phyloP scores from a whole-genome alignment of 164 flowering plant species.

The Houttuynia cordata region DNA sequence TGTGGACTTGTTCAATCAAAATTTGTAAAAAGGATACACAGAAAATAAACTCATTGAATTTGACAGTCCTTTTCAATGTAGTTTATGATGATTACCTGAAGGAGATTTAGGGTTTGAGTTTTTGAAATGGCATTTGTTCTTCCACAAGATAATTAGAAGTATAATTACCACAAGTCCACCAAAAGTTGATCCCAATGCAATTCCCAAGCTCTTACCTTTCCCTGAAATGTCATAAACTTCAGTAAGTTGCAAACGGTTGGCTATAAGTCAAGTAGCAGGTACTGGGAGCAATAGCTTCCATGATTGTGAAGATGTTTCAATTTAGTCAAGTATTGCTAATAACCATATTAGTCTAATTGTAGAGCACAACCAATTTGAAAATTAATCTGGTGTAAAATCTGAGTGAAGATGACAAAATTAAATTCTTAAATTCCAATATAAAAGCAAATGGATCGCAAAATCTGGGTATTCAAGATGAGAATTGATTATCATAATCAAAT shows the following conservation, averaged over 20 bases:
- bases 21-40: background rate
- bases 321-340: too few relatives aligned
- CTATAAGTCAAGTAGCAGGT: too few relatives aligned
- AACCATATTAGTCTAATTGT: too few relatives aligned
- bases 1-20: background rate
- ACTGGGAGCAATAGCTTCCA: too few relatives aligned
- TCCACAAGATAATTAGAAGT: conserved; percentile 7
- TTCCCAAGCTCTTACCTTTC: conserved; percentile 1
- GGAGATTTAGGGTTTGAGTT: background rate
- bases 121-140: background rate
- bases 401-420: too few relatives aligned
- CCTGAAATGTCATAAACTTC: conserved; percentile 4
- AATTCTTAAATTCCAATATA: too few relatives aligned
- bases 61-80: background rate
- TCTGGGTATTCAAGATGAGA: too few relatives aligned
- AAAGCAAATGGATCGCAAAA: too few relatives aligned
- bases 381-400: too few relatives aligned
- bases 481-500: background rate
- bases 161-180: conserved; percentile 8
- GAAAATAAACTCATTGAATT: background rate
- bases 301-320: too few relatives aligned
- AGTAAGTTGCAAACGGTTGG: too few relatives aligned
- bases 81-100: conserved; percentile 1
- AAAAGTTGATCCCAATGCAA: conserved; percentile 5
- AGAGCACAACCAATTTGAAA: background rate